These are phyloP conservation scores for Acer yangbiense DNA, from an alignment of 345 rosid species.

Conservation along the genomic window DNA sequence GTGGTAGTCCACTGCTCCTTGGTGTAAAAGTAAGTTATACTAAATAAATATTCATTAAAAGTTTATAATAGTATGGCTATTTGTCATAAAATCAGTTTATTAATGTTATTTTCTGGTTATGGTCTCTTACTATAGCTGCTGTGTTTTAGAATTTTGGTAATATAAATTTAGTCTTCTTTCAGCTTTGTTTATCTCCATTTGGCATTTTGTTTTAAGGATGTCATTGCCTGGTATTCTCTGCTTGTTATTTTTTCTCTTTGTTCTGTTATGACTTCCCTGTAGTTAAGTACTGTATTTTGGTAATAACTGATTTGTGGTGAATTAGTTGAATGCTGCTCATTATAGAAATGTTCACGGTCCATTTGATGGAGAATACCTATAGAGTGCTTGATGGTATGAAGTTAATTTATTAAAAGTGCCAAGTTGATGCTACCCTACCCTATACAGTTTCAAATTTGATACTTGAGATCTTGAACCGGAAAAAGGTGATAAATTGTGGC, in stretches of 20 bases:
- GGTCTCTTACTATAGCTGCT: not conserved
- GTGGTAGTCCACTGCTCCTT: constrained; percentile 89
- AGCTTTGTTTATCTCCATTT: not conserved
- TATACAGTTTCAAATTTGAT: not conserved
- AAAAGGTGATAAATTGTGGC: not conserved
- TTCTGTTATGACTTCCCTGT: not conserved
- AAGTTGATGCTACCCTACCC: not conserved
- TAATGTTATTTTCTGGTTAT: not conserved
- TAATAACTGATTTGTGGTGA: not conserved
- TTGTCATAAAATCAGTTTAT: not conserved
- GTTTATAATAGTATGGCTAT: too few species aligned
- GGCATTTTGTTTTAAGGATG: not conserved
- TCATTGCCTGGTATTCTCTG: not conserved
- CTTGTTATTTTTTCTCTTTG: not conserved
- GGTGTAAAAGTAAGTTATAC: constrained; percentile 83
- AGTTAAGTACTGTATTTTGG: too few species aligned
- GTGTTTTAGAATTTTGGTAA: constrained; percentile 7
- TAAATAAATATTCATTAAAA: constrained; percentile 14
- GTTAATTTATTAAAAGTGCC: not conserved
- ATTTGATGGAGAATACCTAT: not conserved
- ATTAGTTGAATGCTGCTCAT: not conserved
- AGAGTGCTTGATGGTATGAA: not conserved
- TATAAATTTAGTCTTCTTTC: not conserved
- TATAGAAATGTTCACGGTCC: not conserved
- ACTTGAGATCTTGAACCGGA: not conserved